phyloP scores from a whole-genome alignment of 164 flowering plant species.

The Protea cynaroides region DNA sequence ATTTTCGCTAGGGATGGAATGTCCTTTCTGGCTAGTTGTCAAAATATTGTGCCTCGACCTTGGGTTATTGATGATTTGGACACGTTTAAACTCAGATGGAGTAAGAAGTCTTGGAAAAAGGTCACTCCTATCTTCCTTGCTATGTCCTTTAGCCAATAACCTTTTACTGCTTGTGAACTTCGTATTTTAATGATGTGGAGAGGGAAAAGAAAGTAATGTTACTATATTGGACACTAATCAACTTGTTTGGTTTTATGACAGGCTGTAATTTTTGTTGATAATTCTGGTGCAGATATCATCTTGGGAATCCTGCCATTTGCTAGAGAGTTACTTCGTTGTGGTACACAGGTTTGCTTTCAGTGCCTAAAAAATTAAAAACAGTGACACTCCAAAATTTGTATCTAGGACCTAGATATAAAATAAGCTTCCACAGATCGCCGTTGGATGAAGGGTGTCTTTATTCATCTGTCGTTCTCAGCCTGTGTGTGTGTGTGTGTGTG shows the following conservation, averaged over 20 bases:
- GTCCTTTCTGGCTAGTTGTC: constrained; percentile 93
- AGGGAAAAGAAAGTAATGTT: too few species aligned
- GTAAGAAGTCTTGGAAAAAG: constrained; percentile 85
- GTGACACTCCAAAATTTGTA: too few species aligned
- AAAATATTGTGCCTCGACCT: constrained; percentile 89
- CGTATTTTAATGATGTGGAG: background rate
- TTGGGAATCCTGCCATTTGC: constrained; percentile 95
- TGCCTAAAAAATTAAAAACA: background rate
- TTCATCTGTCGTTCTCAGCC: too few species aligned
- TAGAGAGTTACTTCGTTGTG: constrained; percentile 77
- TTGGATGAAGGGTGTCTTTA: too few species aligned
- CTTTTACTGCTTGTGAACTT: background rate
- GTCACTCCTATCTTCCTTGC: constrained; percentile 21
- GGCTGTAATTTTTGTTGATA: constrained; percentile 87
- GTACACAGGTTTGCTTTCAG: constrained; percentile 62
- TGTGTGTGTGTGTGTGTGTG: too few species aligned
- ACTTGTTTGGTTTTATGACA: constrained; percentile 25
- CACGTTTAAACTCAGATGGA: constrained; percentile 63
- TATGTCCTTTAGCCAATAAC: background rate
- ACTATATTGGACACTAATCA: constrained; percentile 8
- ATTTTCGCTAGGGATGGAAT: constrained; percentile 95
- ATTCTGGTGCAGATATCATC: constrained; percentile 97
- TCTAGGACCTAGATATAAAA: too few species aligned
- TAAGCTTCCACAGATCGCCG: too few species aligned
- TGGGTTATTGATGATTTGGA: constrained; percentile 99